Base-by-base conservation (phyloP, 2,329 filamentous ascomycete species). In the Hirsutella minnesotensis region DNA sequence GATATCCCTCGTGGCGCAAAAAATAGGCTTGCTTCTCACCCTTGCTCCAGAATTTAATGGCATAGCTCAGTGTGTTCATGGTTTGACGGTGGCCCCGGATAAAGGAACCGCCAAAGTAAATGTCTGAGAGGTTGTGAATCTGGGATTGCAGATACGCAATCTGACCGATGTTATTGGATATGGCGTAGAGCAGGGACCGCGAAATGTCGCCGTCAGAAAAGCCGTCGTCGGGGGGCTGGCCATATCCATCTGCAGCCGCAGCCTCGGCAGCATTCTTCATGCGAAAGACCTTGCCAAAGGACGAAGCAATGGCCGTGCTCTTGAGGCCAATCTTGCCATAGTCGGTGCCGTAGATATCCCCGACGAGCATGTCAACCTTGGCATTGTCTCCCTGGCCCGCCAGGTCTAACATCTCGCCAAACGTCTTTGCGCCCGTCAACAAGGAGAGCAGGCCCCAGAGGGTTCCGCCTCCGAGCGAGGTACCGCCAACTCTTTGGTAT, bases 151-250 rank as follows among this genome's bases (percentile, higher is more conserved):
- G 72, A 61, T 92, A 95, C 36, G 92, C 88, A 53, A 98, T 94
- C 67, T 98, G 92, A 15, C 92, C 92, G 49, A 96, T 95, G 64
- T 96, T 96, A 69, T 96, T 96, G 60, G 84, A 90, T 52, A 96
- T 87, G 20, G 92, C 92, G 64, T 95, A 98, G 0, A 98, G 76
- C 16, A 98, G 72, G 38, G 87, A 95, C 27, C 90, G 75, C 20
- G 86, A 92, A 49, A 98, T 86, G 62, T 98, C 92, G 57, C 88
- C 80, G 30, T 79, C 73, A 16, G 77, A 79, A 63, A 95, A 96
- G 29, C 54, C 51, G 40, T 51, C 45, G 38, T 55, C 46, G 46
- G 74, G 70, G 3, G 67, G 58, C 24, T 74, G 71, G 48, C 75
- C 78, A 24, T 74, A 76, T 53, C 90, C 85, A 62, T 92, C 86